Conservation (phyloP, 75 land plant genomes). For the Sequoia sempervirens region DNA sequence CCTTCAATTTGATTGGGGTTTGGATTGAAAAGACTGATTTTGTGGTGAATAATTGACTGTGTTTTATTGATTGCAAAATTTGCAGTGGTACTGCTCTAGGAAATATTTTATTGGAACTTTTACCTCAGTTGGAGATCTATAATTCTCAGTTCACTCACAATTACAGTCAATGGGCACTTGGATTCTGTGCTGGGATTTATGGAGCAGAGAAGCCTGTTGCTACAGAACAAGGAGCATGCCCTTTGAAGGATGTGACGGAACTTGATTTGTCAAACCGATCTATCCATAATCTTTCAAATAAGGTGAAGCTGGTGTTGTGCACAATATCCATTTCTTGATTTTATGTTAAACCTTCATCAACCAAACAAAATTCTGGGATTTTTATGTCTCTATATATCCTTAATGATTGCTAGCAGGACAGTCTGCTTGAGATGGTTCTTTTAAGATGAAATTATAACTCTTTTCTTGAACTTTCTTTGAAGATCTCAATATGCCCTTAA, state of each 20-base stretch:
- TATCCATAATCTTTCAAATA: constrained; percentile 46
- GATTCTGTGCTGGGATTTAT: constrained; percentile 74
- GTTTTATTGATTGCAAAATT: background rate
- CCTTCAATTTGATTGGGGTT: background rate
- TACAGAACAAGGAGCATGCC: background rate
- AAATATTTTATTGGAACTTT: constrained; percentile 26
- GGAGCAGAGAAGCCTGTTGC: constrained; percentile 40
- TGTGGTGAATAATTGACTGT: constrained; percentile 16
- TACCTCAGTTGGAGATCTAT: constrained; percentile 71
- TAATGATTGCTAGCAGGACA: background rate
- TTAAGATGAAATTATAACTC: background rate
- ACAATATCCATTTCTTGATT: background rate
- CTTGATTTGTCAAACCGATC: constrained; percentile 84
- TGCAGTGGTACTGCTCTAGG: constrained; percentile 23
- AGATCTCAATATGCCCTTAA: background rate
- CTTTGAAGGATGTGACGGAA: constrained; percentile 41
- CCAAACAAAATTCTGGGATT: background rate
- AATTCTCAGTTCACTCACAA: constrained; percentile 65
- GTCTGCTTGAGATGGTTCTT: background rate
- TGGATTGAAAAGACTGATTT: constrained; percentile 14
- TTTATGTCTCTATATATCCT: background rate
- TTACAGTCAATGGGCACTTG: constrained; percentile 77
- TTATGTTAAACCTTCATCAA: background rate
- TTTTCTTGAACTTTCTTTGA: background rate
- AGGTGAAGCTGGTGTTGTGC: constrained; percentile 35